Percentiles rank a stretch among this genome's conserved stretches.
These are phyloP conservation scores for Pleoardoris graminearum DNA, from an alignment of 2,329 filamentous ascomycete species.

Conservation along the genomic window DNA sequence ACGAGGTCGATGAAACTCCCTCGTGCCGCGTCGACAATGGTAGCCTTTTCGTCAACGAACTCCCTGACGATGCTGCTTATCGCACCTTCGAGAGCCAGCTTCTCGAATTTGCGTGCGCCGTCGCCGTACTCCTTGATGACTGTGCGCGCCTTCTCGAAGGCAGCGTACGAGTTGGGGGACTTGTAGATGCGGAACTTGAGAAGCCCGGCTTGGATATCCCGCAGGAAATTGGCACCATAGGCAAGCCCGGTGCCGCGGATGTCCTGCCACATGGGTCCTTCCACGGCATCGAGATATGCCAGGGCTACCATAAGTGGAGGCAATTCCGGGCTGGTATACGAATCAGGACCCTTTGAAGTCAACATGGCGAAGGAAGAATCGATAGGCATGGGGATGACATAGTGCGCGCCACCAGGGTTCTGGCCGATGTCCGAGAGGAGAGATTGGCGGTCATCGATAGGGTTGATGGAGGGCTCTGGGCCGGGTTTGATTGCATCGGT, in stretches of 20 bases:
- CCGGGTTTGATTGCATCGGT: slow-evolving; percentile 54
- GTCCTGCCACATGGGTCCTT: slow-evolving; percentile 92
- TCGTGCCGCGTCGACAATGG: slow-evolving; percentile 78
- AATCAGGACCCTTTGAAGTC: slow-evolving; percentile 72
- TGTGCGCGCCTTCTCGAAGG: slow-evolving; percentile 74
- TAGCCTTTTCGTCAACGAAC: slow-evolving; percentile 87
- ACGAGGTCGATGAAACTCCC: slow-evolving; percentile 84
- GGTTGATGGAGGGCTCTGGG: slow-evolving; percentile 60
- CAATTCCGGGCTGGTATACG: slow-evolving; percentile 74
- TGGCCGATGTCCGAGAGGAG: slow-evolving; percentile 76
- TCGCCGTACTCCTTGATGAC: slow-evolving; percentile 75
- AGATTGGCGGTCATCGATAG: slow-evolving; percentile 69
- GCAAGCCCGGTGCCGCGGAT: slow-evolving; percentile 92
- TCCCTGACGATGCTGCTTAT: slow-evolving; percentile 85
- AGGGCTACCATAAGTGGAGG: slow-evolving; percentile 86
- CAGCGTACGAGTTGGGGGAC: slow-evolving; percentile 85
- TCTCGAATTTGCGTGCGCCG: slow-evolving; percentile 73
- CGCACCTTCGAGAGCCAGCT: slow-evolving; percentile 82
- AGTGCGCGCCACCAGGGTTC: slow-evolving; percentile 72
- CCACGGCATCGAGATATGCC: slow-evolving; percentile 88
- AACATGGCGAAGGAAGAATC: slow-evolving; percentile 89
- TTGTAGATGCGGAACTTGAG: slow-evolving; percentile 87
- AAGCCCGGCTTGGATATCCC: slow-evolving; percentile 76
- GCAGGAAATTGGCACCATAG: slow-evolving; percentile 81
- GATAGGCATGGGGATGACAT: slow-evolving; percentile 87